Base-by-base conservation (phyloP, 768 basidiomycete species). In the Kwoniella newhampshirensis region DNA sequence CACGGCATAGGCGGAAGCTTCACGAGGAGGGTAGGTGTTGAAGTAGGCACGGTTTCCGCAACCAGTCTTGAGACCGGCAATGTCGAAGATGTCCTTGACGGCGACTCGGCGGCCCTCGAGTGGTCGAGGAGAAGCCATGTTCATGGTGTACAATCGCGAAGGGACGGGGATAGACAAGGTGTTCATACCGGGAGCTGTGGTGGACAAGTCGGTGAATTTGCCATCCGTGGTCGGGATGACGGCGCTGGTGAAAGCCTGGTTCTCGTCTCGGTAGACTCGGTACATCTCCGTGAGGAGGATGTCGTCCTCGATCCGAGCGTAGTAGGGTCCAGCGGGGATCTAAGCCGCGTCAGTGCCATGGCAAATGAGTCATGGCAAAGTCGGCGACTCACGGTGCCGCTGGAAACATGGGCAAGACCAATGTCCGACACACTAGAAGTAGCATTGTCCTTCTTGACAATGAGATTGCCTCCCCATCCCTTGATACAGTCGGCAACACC, bases 21-120 rank as follows among this genome's bases (percentile, higher is more conserved):
- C 67, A 25, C 78, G 77, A 2, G 69, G 63, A 1, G 79, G 75
- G 41, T 81, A 77, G 5, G 78, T 71, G 15, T 71, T 57, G 23
- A 51, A 62, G 49, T 60, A 78, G 0, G 78, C 77, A 26, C 79
- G 71, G 57, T 74, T 78, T 4, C 80, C 79, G 41, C 76, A 77
- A 11, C 73, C 70, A 0, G 79, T 80, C 11, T 57, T 71, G 1
- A 78, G 60, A 20, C 80, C 80, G 23, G 66, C 57, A 28, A 80
- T 54, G 62, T 80, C 77, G 68, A 74, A 79, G 55, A 80, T 77
- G 62, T 80, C 80, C n/a, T n/a, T n/a, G n/a, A n/a, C n/a, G n/a
- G n/a, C 82, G 51, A 84, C 79, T 3, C 82, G 81, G 15, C 72
- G 70, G 11, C 83, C 82, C 0, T 81, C 78, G 28, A 84, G 79